phyloP scores from a whole-genome alignment of 441 rosid species.

The Erodium trifolium region DNA sequence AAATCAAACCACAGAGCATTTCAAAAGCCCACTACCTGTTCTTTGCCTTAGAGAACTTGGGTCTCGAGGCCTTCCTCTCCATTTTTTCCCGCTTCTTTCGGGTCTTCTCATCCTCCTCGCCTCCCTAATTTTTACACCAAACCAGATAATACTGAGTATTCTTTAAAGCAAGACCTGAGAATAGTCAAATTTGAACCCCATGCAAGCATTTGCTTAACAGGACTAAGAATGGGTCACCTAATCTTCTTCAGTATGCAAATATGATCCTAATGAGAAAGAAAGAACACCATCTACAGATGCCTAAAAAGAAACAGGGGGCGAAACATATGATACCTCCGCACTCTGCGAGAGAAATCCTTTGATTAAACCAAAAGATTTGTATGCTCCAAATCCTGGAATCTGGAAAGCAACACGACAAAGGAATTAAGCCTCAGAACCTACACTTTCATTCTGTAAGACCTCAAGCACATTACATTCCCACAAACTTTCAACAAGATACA shows the following conservation, averaged over 20 bases:
- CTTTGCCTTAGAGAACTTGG: slow-evolving; percentile 45
- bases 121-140: slow-evolving; percentile 30
- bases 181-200: background rate
- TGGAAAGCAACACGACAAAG: slow-evolving; percentile 19
- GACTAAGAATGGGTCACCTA: background rate
- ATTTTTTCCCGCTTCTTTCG: slow-evolving; percentile 59
- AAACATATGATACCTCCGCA: slow-evolving; percentile 43
- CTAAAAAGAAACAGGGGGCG: slow-evolving; percentile 1
- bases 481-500: background rate
- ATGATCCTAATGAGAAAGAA: background rate
- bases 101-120: slow-evolving; percentile 48
- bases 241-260: background rate
- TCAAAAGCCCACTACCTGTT: slow-evolving; percentile 21
- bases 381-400: slow-evolving; percentile 73
- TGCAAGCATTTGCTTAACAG: background rate
- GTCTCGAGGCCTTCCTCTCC: slow-evolving; percentile 55
- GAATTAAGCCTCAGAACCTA: background rate
- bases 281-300: background rate
- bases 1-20: background rate
- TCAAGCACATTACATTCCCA: background rate
- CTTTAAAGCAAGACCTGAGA: background rate
- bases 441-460: background rate
- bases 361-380: slow-evolving; percentile 55
- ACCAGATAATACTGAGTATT: background rate
- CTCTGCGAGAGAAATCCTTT: slow-evolving; percentile 53